Conservation (phyloP, 768 basidiomycete species). For the Agaricus subrufescens region DNA sequence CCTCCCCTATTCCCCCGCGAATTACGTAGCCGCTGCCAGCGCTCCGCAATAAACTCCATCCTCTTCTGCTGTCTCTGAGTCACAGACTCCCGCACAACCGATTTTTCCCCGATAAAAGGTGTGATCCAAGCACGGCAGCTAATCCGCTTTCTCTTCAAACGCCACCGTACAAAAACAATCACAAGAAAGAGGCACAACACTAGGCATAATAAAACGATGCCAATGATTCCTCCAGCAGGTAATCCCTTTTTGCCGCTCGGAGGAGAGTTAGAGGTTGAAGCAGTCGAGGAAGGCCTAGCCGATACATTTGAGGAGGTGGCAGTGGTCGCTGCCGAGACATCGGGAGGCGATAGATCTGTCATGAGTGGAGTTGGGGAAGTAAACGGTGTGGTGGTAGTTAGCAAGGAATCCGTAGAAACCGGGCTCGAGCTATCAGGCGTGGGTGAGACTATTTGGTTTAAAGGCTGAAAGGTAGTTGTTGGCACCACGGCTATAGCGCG, state of each 20-base stretch:
- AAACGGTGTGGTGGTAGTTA: background rate
- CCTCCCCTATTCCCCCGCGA: background rate
- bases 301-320: background rate
- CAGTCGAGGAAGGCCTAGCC: background rate
- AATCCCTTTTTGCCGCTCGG: slow-evolving; percentile 11
- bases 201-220: slow-evolving; percentile 41
- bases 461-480: background rate
- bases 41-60: slow-evolving; percentile 5
- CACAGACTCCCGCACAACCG: slow-evolving; percentile 14
- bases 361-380: background rate
- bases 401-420: background rate
- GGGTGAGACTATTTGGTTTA: too few species aligned
- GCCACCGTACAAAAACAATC: slow-evolving; percentile 45
- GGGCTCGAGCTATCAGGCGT: too few species aligned
- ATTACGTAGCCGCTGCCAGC: background rate
- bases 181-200: slow-evolving; percentile 32
- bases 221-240: slow-evolving; percentile 48
- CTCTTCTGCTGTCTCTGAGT: slow-evolving; percentile 4
- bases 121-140: slow-evolving; percentile 17
- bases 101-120: slow-evolving; percentile 31
- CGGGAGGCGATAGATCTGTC: background rate
- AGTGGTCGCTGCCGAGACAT: background rate
- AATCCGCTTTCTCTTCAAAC: slow-evolving; percentile 38
- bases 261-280: background rate
- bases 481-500: background rate